Conservation (phyloP, 2,329 filamentous ascomycete genomes). For the Pseudocercospora fuligena region DNA sequence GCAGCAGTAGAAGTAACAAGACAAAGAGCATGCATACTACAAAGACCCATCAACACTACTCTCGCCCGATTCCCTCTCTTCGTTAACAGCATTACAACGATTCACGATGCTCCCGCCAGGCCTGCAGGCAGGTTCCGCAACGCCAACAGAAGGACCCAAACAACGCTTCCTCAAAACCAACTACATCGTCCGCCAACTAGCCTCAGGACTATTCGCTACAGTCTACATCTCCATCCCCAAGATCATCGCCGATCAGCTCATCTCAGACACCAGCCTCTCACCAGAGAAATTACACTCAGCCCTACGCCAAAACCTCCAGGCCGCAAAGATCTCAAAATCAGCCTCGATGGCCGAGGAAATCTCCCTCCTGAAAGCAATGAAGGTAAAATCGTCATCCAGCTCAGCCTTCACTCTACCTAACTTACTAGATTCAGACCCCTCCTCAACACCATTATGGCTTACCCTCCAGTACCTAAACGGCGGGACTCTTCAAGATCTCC, state of each 20-base stretch:
- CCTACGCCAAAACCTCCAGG: neutral
- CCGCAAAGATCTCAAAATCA: neutral
- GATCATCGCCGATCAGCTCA: neutral
- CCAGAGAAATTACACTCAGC: neutral
- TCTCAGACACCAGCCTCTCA: neutral
- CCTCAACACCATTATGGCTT: neutral
- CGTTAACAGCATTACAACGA: neutral
- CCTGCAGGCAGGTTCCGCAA: neutral
- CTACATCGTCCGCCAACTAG: neutral
- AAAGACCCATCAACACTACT: neutral
- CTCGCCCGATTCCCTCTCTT: too few relatives aligned
- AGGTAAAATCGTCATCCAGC: neutral
- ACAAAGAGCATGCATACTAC: neutral
- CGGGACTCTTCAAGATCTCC: neutral
- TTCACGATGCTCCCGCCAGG: neutral
- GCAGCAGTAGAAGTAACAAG: neutral
- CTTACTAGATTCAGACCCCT: neutral
- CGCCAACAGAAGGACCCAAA: neutral
- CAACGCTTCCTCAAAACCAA: neutral
- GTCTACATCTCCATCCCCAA: slow-evolving; percentile 4
- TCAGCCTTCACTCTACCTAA: neutral
- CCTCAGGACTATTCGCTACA: neutral
- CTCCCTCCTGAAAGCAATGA: neutral
- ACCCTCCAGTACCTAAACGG: neutral
- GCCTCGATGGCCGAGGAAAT: neutral